Base-by-base conservation (phyloP, 2,329 filamentous ascomycete genomes). In the Colletotrichum godetiae region DNA sequence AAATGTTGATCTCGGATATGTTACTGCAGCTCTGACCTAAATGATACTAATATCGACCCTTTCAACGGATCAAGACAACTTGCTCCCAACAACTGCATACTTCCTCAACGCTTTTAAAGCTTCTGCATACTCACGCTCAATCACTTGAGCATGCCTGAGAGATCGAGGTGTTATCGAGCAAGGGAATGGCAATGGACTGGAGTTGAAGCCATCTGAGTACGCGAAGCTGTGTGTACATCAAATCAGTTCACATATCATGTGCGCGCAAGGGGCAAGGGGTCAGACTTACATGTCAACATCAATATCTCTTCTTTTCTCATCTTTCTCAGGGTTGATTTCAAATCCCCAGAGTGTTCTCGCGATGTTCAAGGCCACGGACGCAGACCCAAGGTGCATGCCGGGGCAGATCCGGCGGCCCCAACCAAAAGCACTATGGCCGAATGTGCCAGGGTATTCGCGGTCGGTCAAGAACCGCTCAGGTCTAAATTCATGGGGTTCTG, bases 341-440 rank as follows among this genome's bases (percentile, higher is more conserved):
- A 90, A 90, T 0, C 83, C 88, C 89, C 89, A 91, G 0, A 92
- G 78, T 0, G 88, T 80, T 1, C 85, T 83, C 0, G 87, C 82
- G 24, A 88, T 84, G 46, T 83, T 85, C 1, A 88, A 77, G 1
- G 82, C 81, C 0, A 90, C 81, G 0, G 85, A 88, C 0, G 87
- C 84, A 58, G 87, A 85, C 0, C 87, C 88, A 1, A 91, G 82
- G 67, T 91, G 88, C 75, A 89, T 81, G 0, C 84, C 84, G 0
- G 84, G 84, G 15, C 84, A 86, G n/a, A 85, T 77, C 0, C 84
- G 78, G 7, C 84, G 80, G 0, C 84, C 84, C 83, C 83, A 85
- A 5, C 84, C 84, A 52, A 86, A 86, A 0, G 83, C 83, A 11
- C 83, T 84, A 35, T 85, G 83, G 0, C 83, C 83, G 1, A 81